Conservation (phyloP, 2,329 filamentous ascomycete species). For the Neopestalotiopsis sp. region DNA sequence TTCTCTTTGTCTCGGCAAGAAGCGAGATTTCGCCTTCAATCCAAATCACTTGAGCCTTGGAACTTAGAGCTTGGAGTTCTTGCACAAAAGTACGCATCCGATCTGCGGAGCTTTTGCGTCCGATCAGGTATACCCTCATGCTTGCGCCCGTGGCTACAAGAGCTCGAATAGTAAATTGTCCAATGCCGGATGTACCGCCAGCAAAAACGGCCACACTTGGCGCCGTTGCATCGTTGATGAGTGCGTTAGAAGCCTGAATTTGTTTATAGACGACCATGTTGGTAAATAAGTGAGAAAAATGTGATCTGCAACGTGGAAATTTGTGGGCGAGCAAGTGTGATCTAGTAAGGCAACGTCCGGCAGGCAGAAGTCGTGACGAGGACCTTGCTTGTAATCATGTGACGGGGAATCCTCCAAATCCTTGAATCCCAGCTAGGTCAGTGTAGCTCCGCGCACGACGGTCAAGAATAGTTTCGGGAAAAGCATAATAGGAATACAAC, state of each 20-base stretch:
- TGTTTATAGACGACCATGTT: slow-evolving; percentile 42
- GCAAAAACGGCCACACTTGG: slow-evolving; percentile 48
- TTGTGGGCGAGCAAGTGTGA: no score
- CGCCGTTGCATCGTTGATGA: slow-evolving; percentile 41
- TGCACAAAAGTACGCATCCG: slow-evolving; percentile 38
- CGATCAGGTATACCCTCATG: slow-evolving; percentile 47
- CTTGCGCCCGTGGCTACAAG: slow-evolving; percentile 40
- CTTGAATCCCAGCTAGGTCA: no score
- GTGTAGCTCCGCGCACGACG: no score
- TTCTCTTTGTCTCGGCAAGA: slow-evolving; percentile 44
- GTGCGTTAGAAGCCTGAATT: slow-evolving; percentile 43
- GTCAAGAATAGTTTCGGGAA: no score
- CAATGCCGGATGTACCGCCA: slow-evolving; percentile 52
- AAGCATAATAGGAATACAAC: no score
- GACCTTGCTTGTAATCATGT: no score
- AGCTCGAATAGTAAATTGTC: slow-evolving; percentile 43
- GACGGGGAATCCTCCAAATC: no score
- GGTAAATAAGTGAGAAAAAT: neutral
- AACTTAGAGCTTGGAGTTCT: slow-evolving; percentile 40
- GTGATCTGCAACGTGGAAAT: neutral
- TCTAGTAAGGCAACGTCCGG: no score
- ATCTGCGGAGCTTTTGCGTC: slow-evolving; percentile 42
- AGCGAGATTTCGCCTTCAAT: slow-evolving; percentile 48
- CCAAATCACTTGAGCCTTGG: slow-evolving; percentile 47
- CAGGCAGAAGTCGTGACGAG: no score